These are phyloP conservation scores for Hapsidospora chrysogenum DNA, from an alignment of 495 filamentous ascomycete genomes.

Conservation along the genomic window DNA sequence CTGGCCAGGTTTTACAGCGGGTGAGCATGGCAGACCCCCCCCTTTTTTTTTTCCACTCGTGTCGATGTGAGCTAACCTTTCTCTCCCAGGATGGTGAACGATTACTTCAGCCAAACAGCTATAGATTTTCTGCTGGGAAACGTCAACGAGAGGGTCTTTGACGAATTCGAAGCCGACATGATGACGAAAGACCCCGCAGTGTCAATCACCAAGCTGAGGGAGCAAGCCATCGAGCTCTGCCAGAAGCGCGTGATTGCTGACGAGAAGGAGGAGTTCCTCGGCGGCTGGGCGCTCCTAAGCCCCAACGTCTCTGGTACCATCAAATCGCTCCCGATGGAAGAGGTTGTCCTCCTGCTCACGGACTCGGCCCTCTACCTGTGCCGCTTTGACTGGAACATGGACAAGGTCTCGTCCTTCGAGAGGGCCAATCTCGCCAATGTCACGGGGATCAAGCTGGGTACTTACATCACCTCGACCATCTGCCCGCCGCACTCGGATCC, in stretches of 20 bases:
- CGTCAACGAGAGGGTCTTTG: conserved; percentile 64
- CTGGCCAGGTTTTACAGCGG: conserved; percentile 53
- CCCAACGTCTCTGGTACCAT: conserved; percentile 40
- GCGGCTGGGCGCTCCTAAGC: conserved; percentile 64
- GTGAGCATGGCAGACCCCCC: conserved; percentile 12
- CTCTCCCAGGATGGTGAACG: conserved; percentile 79
- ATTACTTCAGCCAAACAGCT: conserved; percentile 86
- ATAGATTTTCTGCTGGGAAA: conserved; percentile 93
- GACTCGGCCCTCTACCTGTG: conserved; percentile 72
- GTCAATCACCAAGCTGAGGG: conserved; percentile 63
- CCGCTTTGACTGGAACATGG: conserved; percentile 79
- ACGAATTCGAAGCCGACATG: conserved; percentile 80
- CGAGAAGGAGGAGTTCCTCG: conserved; percentile 62
- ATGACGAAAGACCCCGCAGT: conserved; percentile 78
- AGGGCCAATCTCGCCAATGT: conserved; percentile 64
- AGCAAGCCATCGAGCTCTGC: conserved; percentile 76
- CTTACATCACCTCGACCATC: conserved; percentile 78
- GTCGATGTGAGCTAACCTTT: conserved; percentile 16
- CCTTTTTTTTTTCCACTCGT: not conserved
- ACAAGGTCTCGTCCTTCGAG: conserved; percentile 83
- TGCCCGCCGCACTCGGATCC: conserved; percentile 59
- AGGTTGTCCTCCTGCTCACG: conserved; percentile 73
- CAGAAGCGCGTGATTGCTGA: conserved; percentile 74
- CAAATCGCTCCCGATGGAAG: conserved; percentile 60
- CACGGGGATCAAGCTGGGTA: conserved; percentile 52